These are phyloP conservation scores for Diaporthe caulivora DNA, from an alignment of 2,329 filamentous ascomycete genomes.

Conservation along the genomic window DNA sequence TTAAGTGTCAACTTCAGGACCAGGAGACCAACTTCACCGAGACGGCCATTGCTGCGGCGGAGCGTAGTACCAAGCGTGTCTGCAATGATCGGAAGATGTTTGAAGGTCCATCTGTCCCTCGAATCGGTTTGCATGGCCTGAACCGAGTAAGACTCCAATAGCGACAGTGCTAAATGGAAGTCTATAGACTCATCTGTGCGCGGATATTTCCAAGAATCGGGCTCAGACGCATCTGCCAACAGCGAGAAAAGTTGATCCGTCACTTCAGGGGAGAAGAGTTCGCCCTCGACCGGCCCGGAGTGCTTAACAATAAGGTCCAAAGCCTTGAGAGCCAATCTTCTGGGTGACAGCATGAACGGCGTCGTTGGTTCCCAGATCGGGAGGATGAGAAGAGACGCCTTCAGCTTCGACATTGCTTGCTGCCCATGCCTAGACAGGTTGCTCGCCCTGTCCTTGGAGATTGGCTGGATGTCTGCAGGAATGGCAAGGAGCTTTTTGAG, in stretches of 20 bases:
- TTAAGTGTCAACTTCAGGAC: constrained; percentile 83
- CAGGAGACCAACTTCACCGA: constrained; percentile 58
- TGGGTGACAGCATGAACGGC: constrained; percentile 68
- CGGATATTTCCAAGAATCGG: constrained; percentile 53
- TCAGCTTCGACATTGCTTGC: constrained; percentile 66
- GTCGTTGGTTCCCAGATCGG: constrained; percentile 70
- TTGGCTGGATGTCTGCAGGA: constrained; percentile 66
- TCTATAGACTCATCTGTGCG: constrained; percentile 51
- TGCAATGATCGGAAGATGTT: constrained; percentile 65
- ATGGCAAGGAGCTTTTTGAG: constrained; percentile 67
- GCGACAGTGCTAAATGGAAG: constrained; percentile 58
- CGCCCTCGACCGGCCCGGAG: constrained; percentile 60
- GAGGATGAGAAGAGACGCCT: constrained; percentile 63
- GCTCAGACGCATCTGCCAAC: constrained; percentile 51
- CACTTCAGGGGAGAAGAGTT: constrained; percentile 62
- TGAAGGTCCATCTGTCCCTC: constrained; percentile 58
- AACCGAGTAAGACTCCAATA: constrained; percentile 68
- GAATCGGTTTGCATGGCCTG: constrained; percentile 59
- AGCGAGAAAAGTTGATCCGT: constrained; percentile 62
- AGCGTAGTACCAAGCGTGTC: constrained; percentile 58
- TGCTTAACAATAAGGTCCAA: constrained; percentile 69
- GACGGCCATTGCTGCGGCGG: constrained; percentile 49
- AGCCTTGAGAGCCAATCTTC: constrained; percentile 72
- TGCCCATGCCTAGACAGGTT: constrained; percentile 78
- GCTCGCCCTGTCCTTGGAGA: constrained; percentile 74